A percentile compares a stretch with the other conserved stretches of the same genome.
These are phyloP conservation scores for Aspergillus costaricaensis DNA, from an alignment of 2,329 filamentous ascomycete genomes.

Conservation along the genomic window DNA sequence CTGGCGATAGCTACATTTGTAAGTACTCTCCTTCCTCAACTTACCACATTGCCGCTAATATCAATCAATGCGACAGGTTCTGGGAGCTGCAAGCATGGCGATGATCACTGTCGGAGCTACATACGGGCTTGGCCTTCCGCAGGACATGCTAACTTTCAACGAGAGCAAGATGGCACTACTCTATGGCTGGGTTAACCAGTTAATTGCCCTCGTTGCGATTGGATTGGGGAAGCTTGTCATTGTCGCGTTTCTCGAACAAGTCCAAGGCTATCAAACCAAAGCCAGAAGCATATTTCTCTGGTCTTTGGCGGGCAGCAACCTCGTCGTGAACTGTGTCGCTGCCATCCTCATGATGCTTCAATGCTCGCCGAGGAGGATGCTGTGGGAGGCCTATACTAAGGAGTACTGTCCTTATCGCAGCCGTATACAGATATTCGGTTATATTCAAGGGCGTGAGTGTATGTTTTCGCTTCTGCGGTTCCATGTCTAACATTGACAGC, in stretches of 20 bases:
- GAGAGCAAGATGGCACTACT: slow-evolving; percentile 15
- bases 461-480: background rate
- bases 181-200: slow-evolving; percentile 26
- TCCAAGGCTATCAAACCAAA: slow-evolving; percentile 23
- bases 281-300: background rate
- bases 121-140: slow-evolving; percentile 19
- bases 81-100: slow-evolving; percentile 12
- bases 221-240: slow-evolving; percentile 21
- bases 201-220: slow-evolving; percentile 21
- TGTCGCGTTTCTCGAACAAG: slow-evolving; percentile 24
- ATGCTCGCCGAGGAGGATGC: slow-evolving; percentile 7
- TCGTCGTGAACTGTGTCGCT: slow-evolving; percentile 2
- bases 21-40: background rate
- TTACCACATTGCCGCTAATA: background rate
- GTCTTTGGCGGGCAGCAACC: background rate
- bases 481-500: slow-evolving; percentile 2
- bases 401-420: slow-evolving; percentile 17
- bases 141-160: background rate
- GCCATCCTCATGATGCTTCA: background rate
- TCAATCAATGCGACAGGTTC: background rate
- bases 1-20: slow-evolving; percentile 23
- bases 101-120: slow-evolving; percentile 18
- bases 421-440: slow-evolving; percentile 19
- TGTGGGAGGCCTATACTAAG: slow-evolving; percentile 18
- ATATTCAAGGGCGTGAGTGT: slow-evolving; percentile 26